Percentiles rank a stretch among this genome's conserved stretches.
phyloP scores from a whole-genome alignment of 208 protist species.

The Crithidia acanthocephali region DNA sequence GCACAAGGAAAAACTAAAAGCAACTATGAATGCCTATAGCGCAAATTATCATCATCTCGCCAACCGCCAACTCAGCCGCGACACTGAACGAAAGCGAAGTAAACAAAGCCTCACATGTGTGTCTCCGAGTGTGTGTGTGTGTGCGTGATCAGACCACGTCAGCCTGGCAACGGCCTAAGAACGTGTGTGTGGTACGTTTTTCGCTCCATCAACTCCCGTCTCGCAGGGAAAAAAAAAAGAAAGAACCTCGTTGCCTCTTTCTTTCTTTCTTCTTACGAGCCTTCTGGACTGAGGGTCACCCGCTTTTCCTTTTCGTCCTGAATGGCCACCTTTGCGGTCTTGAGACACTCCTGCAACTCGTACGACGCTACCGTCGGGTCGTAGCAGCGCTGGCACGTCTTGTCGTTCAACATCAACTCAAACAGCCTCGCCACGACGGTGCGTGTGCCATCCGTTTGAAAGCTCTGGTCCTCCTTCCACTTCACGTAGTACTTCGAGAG shows the following conservation, averaged over 20 bases:
- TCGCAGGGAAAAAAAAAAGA: slow-evolving; percentile 1
- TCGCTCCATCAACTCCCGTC: background rate
- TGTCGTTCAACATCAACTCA: slow-evolving; percentile 77
- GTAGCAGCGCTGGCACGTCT: slow-evolving; percentile 80
- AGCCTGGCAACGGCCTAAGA: too few relatives aligned
- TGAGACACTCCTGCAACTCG: slow-evolving; percentile 82
- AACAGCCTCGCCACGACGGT: slow-evolving; percentile 64
- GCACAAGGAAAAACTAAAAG: too few relatives aligned
- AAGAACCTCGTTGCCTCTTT: background rate
- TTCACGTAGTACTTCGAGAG: slow-evolving; percentile 87
- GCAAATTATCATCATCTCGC: too few relatives aligned
- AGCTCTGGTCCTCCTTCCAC: slow-evolving; percentile 75
- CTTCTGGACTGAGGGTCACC: slow-evolving; percentile 2
- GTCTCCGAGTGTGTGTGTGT: too few relatives aligned
- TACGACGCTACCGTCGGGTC: slow-evolving; percentile 84
- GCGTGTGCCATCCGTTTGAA: slow-evolving; percentile 79
- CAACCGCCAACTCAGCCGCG: background rate
- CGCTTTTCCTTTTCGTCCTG: slow-evolving; percentile 46
- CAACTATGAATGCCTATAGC: too few relatives aligned
- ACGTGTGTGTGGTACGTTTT: too few relatives aligned
- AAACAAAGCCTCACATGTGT: background rate
- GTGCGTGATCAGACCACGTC: too few relatives aligned
- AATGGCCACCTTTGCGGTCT: slow-evolving; percentile 64
- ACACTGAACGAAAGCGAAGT: background rate
- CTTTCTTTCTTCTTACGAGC: slow-evolving; percentile 1